These are phyloP conservation scores for Fusarium scirpi DNA, from an alignment of 2,329 filamentous ascomycete species.

Conservation along the genomic window DNA sequence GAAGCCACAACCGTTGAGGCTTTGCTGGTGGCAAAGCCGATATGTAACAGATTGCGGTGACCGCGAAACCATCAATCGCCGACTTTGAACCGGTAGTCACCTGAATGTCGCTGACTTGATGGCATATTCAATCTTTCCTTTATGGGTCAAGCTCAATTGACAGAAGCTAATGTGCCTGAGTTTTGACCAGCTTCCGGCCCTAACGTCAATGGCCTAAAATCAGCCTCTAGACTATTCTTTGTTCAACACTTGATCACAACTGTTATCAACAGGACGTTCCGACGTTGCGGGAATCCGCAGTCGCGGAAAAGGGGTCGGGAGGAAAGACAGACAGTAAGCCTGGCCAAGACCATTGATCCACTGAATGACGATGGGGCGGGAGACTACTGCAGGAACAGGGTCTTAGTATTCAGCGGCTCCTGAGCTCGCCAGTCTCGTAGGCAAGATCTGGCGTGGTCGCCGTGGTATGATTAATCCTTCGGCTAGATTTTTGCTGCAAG, in stretches of 20 bases:
- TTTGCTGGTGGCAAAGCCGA: slow-evolving; percentile 17
- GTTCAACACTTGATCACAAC: slow-evolving; percentile 29
- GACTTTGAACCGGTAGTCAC: slow-evolving; percentile 9
- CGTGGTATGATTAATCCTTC: slow-evolving; percentile 41
- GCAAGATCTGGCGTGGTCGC: slow-evolving; percentile 31
- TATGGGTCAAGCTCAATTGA: slow-evolving; percentile 4
- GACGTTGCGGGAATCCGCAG: slow-evolving; percentile 4
- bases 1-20: slow-evolving; percentile 39
- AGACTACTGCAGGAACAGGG: slow-evolving; percentile 49
- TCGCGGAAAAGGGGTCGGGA: slow-evolving; percentile 21
- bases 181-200: slow-evolving; percentile 19
- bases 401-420: slow-evolving; percentile 31
- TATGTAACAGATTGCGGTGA: slow-evolving; percentile 1
- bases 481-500: slow-evolving; percentile 20
- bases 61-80: slow-evolving; percentile 3
- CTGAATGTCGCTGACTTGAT: slow-evolving; percentile 14
- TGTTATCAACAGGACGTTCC: slow-evolving; percentile 1
- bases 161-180: slow-evolving; percentile 26
- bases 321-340: slow-evolving; percentile 23
- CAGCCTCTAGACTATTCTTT: slow-evolving; percentile 17
- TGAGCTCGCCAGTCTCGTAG: slow-evolving; percentile 21
- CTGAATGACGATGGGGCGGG: slow-evolving; percentile 44
- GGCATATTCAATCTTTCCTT: not conserved
- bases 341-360: slow-evolving; percentile 34
- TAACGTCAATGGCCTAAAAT: slow-evolving; percentile 15